Conservation (phyloP, 176 grass and related monocot species). For the Juncus inflexus region DNA sequence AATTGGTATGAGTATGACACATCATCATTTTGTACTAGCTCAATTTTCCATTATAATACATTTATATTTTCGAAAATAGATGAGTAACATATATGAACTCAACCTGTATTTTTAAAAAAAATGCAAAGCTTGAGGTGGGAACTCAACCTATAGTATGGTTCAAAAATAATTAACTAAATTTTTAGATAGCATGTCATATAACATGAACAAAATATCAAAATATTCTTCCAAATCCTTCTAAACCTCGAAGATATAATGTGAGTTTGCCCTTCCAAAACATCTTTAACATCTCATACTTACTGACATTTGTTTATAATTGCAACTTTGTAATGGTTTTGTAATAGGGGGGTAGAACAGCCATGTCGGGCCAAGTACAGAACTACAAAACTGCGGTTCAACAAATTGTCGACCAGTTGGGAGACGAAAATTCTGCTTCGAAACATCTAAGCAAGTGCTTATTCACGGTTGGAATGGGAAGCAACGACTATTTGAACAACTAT, state of each 20-base stretch:
- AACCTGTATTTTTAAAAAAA: too few relatives aligned
- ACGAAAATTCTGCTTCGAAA: slow-evolving; percentile 53
- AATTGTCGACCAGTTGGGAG: slow-evolving; percentile 58
- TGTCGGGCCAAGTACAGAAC: slow-evolving; percentile 61
- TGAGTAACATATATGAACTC: too few relatives aligned
- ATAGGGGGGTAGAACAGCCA: slow-evolving; percentile 59
- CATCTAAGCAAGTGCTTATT: slow-evolving; percentile 93
- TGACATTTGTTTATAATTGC: neutral
- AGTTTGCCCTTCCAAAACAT: too few relatives aligned
- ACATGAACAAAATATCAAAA: too few relatives aligned
- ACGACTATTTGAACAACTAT: slow-evolving; percentile 98
- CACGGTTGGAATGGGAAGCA: slow-evolving; percentile 85
- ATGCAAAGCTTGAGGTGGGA: too few relatives aligned
- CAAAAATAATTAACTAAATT: too few relatives aligned
- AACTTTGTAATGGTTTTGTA: neutral
- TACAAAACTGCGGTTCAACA: slow-evolving; percentile 68
- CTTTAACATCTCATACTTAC: neutral
- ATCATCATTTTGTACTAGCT: neutral
- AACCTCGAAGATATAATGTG: too few relatives aligned
- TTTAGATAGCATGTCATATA: too few relatives aligned
- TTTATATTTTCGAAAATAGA: too few relatives aligned
- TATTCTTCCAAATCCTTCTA: too few relatives aligned
- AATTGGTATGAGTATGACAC: slow-evolving; percentile 54
- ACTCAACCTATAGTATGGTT: too few relatives aligned
- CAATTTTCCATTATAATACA: too few relatives aligned